Conservation (phyloP, 768 basidiomycete species). For the Grammothele lineata region DNA sequence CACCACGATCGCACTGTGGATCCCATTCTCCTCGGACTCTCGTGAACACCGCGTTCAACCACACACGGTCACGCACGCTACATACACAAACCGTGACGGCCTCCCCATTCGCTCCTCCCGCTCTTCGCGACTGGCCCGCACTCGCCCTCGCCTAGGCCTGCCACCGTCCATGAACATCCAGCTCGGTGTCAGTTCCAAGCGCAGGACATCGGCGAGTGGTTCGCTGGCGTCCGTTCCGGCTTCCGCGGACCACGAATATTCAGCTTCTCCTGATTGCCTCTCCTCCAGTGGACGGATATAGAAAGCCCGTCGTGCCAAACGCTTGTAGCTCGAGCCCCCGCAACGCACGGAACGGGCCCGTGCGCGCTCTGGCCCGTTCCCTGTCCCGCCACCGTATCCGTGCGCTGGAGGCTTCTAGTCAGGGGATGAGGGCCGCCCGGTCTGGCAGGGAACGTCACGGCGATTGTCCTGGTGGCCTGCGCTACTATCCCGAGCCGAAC, state of each 20-base stretch:
- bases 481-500: too few relatives aligned
- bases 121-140: too few relatives aligned
- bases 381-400: neutral
- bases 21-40: too few relatives aligned
- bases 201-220: too few relatives aligned
- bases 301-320: neutral
- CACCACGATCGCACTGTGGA: neutral
- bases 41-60: too few relatives aligned
- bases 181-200: neutral
- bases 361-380: neutral
- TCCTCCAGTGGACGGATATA: neutral
- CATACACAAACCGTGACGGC: too few relatives aligned
- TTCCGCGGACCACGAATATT: conserved; percentile 2
- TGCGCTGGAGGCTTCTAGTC: neutral
- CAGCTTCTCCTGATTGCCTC: conserved; percentile 3
- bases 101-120: too few relatives aligned
- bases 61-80: too few relatives aligned
- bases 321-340: neutral
- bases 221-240: neutral
- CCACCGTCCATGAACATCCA: neutral
- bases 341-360: neutral
- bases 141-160: neutral
- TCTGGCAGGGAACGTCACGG: conserved; percentile 7
- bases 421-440: neutral
- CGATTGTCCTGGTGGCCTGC: conserved; percentile 4